A percentile compares a stretch with the other conserved stretches of the same genome.
phyloP scores from a whole-genome alignment of 768 basidiomycete genomes.

The Leccinum longicurvipes region DNA sequence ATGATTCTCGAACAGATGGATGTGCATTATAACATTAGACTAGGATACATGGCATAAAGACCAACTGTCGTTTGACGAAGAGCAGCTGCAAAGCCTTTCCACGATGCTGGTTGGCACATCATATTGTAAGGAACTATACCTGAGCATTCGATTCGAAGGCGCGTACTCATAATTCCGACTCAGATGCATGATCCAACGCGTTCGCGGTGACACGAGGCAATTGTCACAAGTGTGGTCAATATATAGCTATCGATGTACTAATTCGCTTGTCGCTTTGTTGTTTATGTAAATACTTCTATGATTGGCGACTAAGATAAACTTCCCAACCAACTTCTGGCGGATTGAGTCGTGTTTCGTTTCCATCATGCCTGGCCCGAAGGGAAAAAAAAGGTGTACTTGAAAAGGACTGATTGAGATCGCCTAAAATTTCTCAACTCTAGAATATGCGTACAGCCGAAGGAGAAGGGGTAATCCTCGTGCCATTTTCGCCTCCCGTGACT shows the following conservation, averaged over 20 bases:
- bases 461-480: slow-evolving; percentile 10
- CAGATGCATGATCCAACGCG: slow-evolving; percentile 25
- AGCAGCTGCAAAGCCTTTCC: slow-evolving; percentile 82
- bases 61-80: slow-evolving; percentile 82
- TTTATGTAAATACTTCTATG: neutral
- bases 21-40: slow-evolving; percentile 9
- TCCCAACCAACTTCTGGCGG: neutral
- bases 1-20: neutral
- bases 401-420: slow-evolving; percentile 15
- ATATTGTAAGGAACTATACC: slow-evolving; percentile 56
- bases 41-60: slow-evolving; percentile 93
- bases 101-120: slow-evolving; percentile 89
- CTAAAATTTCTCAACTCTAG: neutral
- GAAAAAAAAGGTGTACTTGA: slow-evolving; percentile 1
- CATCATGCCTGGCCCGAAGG: neutral
- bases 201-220: slow-evolving; percentile 4
- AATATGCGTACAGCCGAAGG: slow-evolving; percentile 3
- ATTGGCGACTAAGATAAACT: neutral
- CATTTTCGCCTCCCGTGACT: slow-evolving; percentile 2
- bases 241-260: slow-evolving; percentile 3
- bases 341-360: neutral
- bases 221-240: neutral
- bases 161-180: slow-evolving; percentile 13
- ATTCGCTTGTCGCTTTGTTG: neutral
- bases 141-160: neutral